Conservation (phyloP, 73 alveolate species). For the Uronychia setigera region DNA sequence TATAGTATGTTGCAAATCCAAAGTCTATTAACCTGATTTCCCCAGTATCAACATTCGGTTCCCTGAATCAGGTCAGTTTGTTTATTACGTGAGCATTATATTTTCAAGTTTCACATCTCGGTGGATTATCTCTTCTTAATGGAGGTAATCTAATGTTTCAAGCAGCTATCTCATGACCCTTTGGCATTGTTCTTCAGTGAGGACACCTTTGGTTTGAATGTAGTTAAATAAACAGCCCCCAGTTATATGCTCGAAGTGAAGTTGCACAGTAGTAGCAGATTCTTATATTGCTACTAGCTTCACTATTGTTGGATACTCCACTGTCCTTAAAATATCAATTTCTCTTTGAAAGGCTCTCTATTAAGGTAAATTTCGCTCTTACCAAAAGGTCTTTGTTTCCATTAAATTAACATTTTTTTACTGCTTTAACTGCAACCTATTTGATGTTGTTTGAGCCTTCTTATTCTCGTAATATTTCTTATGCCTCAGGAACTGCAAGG, state of each 20-base stretch:
- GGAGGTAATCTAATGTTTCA: background rate
- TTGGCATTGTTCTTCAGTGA: background rate
- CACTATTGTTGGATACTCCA: background rate
- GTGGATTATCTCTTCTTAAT: background rate
- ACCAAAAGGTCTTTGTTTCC: background rate
- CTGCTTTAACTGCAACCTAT: background rate
- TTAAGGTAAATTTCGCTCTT: background rate
- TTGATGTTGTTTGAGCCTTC: background rate
- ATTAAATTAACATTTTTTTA: too few relatives aligned
- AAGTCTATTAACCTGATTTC: background rate
- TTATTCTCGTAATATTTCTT: too few relatives aligned
- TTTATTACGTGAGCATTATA: background rate
- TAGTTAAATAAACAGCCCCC: background rate
- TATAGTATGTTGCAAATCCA: background rate
- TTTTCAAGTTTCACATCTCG: background rate
- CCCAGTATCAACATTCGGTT: background rate
- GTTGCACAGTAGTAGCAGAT: background rate
- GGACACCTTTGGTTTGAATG: background rate
- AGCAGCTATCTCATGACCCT: background rate
- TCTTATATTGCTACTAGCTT: background rate
- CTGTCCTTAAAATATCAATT: background rate
- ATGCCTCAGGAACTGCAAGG: background rate
- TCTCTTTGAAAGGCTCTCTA: background rate
- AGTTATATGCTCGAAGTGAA: background rate
- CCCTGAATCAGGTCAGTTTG: background rate